Conservation (phyloP, 2,329 filamentous ascomycete genomes). For the Sclerotinia sclerotiorum region DNA sequence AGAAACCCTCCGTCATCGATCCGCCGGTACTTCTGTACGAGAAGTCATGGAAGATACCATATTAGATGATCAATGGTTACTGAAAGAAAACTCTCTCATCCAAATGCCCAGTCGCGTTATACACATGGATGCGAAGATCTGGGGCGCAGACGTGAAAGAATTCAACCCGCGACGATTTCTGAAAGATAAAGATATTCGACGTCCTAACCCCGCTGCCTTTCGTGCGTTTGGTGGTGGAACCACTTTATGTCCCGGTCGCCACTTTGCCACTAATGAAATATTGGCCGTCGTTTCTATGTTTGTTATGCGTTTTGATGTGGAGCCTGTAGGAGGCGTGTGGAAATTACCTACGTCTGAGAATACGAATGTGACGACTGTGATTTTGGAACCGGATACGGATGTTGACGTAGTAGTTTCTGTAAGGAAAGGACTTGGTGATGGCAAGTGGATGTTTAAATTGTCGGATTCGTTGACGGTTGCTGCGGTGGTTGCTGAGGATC, state of each 20-base stretch:
- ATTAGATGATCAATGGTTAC: constrained; percentile 40
- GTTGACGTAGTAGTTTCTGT: background rate
- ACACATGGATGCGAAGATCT: constrained; percentile 40
- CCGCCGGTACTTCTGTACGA: constrained; percentile 43
- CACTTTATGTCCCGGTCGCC: constrained; percentile 41
- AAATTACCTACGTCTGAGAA: background rate
- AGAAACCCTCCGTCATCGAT: constrained; percentile 43
- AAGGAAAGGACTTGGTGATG: constrained; percentile 25
- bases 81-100: constrained; percentile 45
- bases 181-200: constrained; percentile 24
- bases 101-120: constrained; percentile 30
- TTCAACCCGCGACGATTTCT: constrained; percentile 43
- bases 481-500: constrained; percentile 13
- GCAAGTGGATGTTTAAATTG: constrained; percentile 1
- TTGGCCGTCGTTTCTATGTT: constrained; percentile 40
- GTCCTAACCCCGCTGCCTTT: constrained; percentile 37
- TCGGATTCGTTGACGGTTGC: background rate
- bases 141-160: constrained; percentile 39
- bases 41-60: constrained; percentile 42
- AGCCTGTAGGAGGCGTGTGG: background rate
- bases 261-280: constrained; percentile 43
- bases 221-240: constrained; percentile 42
- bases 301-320: constrained; percentile 40
- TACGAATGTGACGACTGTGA: constrained; percentile 9
- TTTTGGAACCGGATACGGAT: constrained; percentile 21